These are phyloP conservation scores for Grifola frondosa DNA, from an alignment of 1,284 basidiomycete genomes.

Conservation along the genomic window DNA sequence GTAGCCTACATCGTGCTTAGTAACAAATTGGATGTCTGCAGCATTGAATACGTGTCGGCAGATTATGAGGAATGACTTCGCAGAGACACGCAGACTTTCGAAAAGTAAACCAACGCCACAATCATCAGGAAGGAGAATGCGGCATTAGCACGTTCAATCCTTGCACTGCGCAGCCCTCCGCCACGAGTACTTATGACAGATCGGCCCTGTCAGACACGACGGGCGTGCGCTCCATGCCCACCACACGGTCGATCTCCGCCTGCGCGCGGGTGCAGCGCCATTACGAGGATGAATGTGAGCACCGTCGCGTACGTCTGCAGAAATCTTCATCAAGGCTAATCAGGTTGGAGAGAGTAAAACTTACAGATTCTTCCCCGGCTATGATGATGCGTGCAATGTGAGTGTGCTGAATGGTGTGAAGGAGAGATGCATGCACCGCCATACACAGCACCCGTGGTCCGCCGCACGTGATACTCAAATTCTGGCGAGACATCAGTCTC, in stretches of 20 bases:
- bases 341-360: too few relatives aligned
- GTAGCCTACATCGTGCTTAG: too few relatives aligned
- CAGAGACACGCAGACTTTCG: too few relatives aligned
- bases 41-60: too few relatives aligned
- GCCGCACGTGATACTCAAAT: constrained; percentile 18
- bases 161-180: too few relatives aligned
- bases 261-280: constrained; percentile 32
- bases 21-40: too few relatives aligned
- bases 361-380: constrained; percentile 20
- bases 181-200: constrained; percentile 35
- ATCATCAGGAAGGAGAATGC: too few relatives aligned
- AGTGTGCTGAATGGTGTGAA: too few relatives aligned
- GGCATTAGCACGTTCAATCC: too few relatives aligned
- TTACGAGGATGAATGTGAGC: constrained; percentile 27
- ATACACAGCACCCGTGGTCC: constrained; percentile 25
- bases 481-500: neutral
- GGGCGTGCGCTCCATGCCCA: constrained; percentile 29
- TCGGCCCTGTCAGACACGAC: constrained; percentile 25
- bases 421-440: constrained; percentile 17
- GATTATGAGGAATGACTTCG: too few relatives aligned
- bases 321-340: neutral
- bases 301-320: constrained; percentile 13
- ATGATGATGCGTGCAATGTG: too few relatives aligned
- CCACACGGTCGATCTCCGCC: constrained; percentile 29
- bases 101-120: too few relatives aligned